A percentile compares a stretch with the other conserved stretches of the same genome.
Evolutionary conservation across 1,284 basidiomycete genomes (phyloP).

Genomic region (Heterobasidion annosum): DNA sequence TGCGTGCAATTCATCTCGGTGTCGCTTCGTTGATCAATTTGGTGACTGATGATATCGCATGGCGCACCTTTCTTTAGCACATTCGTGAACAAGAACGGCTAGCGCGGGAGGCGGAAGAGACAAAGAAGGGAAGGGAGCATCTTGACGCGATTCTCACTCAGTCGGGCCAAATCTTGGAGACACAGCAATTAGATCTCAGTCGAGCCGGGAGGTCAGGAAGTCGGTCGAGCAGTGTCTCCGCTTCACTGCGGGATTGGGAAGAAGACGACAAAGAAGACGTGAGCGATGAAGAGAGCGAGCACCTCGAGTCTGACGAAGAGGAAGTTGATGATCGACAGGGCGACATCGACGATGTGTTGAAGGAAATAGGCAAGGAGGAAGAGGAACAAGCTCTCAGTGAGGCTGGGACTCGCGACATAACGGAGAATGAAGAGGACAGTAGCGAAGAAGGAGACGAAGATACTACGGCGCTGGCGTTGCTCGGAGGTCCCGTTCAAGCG

Average conservation of each 20-base stretch:
- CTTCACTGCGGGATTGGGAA: slow-evolving; percentile 17
- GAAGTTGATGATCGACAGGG: slow-evolving; percentile 8
- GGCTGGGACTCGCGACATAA: neutral
- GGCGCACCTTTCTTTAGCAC: slow-evolving; percentile 31
- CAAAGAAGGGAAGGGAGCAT: slow-evolving; percentile 71
- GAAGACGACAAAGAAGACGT: slow-evolving; percentile 20
- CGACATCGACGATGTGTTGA: slow-evolving; percentile 17
- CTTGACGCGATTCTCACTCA: slow-evolving; percentile 87
- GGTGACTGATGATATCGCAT: neutral
- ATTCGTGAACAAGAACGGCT: slow-evolving; percentile 63
- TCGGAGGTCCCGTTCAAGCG: neutral
- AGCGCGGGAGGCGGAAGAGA: slow-evolving; percentile 52
- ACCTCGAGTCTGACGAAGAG: slow-evolving; percentile 6
- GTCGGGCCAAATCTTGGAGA: slow-evolving; percentile 81
- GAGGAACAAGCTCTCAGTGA: slow-evolving; percentile 13
- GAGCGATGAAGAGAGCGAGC: neutral
- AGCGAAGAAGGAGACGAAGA: neutral
- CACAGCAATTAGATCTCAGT: slow-evolving; percentile 67
- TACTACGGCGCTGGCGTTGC: slow-evolving; percentile 2
- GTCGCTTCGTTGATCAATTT: neutral
- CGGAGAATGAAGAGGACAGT: neutral
- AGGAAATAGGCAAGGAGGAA: slow-evolving; percentile 6
- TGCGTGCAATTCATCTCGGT: slow-evolving; percentile 27
- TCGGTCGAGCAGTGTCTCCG: slow-evolving; percentile 44
- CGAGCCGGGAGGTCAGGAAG: slow-evolving; percentile 34